These are phyloP conservation scores for Penicillium paradoxum DNA, from an alignment of 495 filamentous ascomycete genomes.

Conservation along the genomic window DNA sequence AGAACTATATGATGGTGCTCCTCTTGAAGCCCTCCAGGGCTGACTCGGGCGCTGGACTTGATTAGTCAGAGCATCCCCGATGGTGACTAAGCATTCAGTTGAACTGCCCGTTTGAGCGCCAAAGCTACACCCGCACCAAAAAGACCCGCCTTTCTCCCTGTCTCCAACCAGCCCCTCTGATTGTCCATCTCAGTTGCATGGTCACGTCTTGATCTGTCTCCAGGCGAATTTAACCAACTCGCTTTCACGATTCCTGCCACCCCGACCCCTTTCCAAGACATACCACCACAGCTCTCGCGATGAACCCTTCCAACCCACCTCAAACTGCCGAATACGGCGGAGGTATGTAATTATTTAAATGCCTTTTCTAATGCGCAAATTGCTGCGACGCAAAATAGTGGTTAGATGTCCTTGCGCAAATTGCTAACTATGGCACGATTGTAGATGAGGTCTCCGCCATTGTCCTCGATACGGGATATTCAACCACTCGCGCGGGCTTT, in stretches of 20 bases:
- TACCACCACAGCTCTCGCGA: constrained; percentile 17
- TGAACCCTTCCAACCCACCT: constrained; percentile 50
- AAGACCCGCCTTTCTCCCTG: constrained; percentile 16
- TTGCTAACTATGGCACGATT: constrained; percentile 14
- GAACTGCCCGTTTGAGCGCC: neutral
- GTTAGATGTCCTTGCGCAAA: neutral
- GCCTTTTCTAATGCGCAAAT: constrained; percentile 3
- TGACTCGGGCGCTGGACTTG: too few relatives aligned
- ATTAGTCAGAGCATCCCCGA: neutral
- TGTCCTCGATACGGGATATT: constrained; percentile 91
- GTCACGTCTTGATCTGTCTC: constrained; percentile 8
- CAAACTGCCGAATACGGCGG: constrained; percentile 74
- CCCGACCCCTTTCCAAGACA: neutral
- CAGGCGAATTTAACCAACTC: neutral
- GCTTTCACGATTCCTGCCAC: neutral
- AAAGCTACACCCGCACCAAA: constrained; percentile 26
- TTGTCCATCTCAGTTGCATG: constrained; percentile 8
- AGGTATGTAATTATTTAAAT: constrained; percentile 51
- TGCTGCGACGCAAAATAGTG: neutral
- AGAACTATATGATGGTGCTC: too few relatives aligned
- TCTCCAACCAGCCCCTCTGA: constrained; percentile 12
- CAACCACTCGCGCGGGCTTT: constrained; percentile 86
- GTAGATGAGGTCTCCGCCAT: constrained; percentile 95
- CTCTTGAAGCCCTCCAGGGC: too few relatives aligned
- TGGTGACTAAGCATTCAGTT: neutral